phyloP scores from a whole-genome alignment of 2,329 filamentous ascomycete genomes.

The Neofusicoccum parvum region DNA sequence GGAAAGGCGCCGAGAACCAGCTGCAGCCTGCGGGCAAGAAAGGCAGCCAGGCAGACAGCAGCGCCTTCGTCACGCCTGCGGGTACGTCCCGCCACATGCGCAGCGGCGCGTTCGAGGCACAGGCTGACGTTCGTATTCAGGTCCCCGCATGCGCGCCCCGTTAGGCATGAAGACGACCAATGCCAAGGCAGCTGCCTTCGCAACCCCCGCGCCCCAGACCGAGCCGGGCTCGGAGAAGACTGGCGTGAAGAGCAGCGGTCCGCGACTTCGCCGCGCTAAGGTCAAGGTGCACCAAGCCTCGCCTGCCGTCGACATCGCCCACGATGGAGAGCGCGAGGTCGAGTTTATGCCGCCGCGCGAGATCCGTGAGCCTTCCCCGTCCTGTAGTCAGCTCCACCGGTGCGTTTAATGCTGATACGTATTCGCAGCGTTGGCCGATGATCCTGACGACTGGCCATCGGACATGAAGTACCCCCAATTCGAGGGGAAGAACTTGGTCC shows the following conservation, averaged over 20 bases:
- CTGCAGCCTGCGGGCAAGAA: constrained; percentile 55
- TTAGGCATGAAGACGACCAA: constrained; percentile 97
- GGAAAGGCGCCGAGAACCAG: constrained; percentile 60
- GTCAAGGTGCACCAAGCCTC: constrained; percentile 67
- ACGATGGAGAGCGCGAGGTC: constrained; percentile 69
- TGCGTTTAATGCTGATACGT: not conserved
- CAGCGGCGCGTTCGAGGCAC: not conserved
- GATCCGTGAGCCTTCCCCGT: constrained; percentile 25
- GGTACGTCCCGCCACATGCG: constrained; percentile 52
- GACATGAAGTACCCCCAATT: constrained; percentile 56
- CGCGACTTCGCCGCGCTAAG: constrained; percentile 56
- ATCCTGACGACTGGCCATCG: constrained; percentile 68
- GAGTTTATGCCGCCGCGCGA: constrained; percentile 86
- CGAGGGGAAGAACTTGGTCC: constrained; percentile 54
- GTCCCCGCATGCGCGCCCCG: constrained; percentile 72
- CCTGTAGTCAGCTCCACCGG: not conserved
- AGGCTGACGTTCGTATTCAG: constrained; percentile 38
- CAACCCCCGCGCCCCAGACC: constrained; percentile 66
- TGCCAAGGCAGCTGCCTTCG: constrained; percentile 72
- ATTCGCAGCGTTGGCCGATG: constrained; percentile 59
- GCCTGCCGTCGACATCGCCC: constrained; percentile 47
- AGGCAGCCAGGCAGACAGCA: constrained; percentile 56
- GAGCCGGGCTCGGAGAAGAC: constrained; percentile 56
- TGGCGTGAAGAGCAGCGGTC: constrained; percentile 60
- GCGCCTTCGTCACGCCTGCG: constrained; percentile 76